Evolutionary conservation across 768 basidiomycete genomes (phyloP), one percentile per base, ranked within the genome.

Genomic region (Lyophyllum decastes): DNA sequence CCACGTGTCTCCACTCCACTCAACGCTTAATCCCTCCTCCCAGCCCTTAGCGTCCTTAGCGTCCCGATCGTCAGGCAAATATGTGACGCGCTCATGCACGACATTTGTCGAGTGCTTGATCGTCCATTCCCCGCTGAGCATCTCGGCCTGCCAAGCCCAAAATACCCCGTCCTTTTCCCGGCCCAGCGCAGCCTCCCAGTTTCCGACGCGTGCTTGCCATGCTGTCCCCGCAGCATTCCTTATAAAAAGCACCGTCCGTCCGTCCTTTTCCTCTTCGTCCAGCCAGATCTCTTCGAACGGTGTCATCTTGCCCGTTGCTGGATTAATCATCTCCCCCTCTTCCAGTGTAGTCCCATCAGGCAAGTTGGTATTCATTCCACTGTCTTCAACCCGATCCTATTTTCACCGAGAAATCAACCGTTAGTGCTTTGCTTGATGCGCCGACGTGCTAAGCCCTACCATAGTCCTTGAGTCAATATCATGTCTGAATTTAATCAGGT

Each of bases 291-390:
- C 73, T 54, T 76, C 72, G 48, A 73, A 74, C 7, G 51, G 5
- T 12, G 68, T 66, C 43, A 71, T 27, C 44, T 56, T 57, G 12
- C 69, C 70, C 0, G 72, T 73, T 2, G 48, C 67, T 10, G 72
- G 72, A 52, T 74, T 72, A 5, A 73, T 43, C 73, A 73, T 74
- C 50, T 71, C 67, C 22, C 74, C 73, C 12, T 55, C 61, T 54
- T 73, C 72, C 5, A 74, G 61, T 2, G 67, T 70, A 12, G 55
- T 69, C 4, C 72, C 72, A 59, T 71, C 63, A 2, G 68, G 62
- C 16, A 72, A 58, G 6, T 38, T 57, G 17, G 62, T 66, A 59
- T 70, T 71, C 4, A 43, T 62, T 12, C 71, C 73, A 12, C 64
- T 47, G 51, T 75, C 73, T 10, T 59, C 52, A 11, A 57, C 46